Evolutionary conservation across 768 basidiomycete genomes (phyloP).

Genomic region (Suillus luteus): DNA sequence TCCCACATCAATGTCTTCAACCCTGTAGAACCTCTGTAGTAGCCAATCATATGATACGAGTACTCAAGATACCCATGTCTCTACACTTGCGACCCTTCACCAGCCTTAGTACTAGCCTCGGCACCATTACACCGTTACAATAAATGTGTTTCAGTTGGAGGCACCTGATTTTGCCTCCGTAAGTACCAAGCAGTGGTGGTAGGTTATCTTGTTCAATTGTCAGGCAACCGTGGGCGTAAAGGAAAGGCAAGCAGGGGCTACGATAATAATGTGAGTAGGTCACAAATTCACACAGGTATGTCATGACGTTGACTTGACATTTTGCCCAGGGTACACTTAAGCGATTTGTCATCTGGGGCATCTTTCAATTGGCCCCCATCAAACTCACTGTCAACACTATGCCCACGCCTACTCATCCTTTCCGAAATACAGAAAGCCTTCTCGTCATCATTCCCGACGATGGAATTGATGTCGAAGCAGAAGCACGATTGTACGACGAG

Average conservation of each 20-base stretch:
- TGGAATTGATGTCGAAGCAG: slow-evolving; percentile 66
- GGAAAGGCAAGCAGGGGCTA: too few species aligned
- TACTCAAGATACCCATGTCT: not conserved
- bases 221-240: too few species aligned
- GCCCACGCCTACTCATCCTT: slow-evolving; percentile 41
- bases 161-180: not conserved
- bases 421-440: slow-evolving; percentile 46
- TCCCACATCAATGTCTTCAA: not conserved
- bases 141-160: not conserved
- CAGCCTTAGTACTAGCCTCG: too few species aligned
- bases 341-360: not conserved
- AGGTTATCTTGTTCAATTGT: too few species aligned
- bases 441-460: slow-evolving; percentile 55
- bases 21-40: not conserved
- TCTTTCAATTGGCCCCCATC: not conserved
- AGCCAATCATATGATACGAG: not conserved
- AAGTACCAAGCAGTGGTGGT: not conserved
- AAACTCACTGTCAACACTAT: slow-evolving; percentile 4
- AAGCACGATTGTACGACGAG: slow-evolving; percentile 67
- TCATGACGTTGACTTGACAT: too few species aligned
- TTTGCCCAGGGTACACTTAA: too few species aligned
- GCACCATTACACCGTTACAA: not conserved
- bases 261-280: too few species aligned
- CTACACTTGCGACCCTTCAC: not conserved
- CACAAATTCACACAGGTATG: too few species aligned